These are phyloP conservation scores for Populus davidiana DNA, from an alignment of 345 rosid species.

Conservation along the genomic window DNA sequence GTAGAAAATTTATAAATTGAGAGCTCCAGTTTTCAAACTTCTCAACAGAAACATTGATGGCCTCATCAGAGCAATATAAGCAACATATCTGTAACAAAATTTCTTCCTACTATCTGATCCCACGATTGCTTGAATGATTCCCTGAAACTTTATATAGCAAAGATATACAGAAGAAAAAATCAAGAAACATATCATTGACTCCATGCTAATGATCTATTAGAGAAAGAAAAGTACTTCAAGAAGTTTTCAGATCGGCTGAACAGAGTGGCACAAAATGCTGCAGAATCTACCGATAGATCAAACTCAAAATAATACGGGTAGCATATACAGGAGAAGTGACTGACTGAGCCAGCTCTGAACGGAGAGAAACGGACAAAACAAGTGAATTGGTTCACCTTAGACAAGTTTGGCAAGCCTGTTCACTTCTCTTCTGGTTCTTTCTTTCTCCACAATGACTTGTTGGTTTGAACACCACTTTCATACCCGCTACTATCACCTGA, in stretches of 20 bases:
- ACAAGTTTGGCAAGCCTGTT: conserved; percentile 17
- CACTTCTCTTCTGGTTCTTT: conserved; percentile 44
- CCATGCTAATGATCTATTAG: background rate
- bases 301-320: background rate
- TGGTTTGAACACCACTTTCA: conserved; percentile 51
- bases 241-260: too few species aligned
- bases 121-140: background rate
- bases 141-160: background rate
- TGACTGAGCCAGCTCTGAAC: background rate
- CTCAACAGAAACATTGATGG: background rate
- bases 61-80: background rate
- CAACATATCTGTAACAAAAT: background rate
- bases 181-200: background rate
- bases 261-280: conserved; percentile 1
- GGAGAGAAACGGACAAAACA: conserved; percentile 1
- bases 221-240: background rate
- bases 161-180: background rate
- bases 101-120: background rate
- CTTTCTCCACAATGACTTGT: conserved; percentile 39
- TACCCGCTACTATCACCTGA: conserved; percentile 78
- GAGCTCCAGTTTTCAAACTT: background rate
- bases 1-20: background rate
- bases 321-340: conserved; percentile 9
- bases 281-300: conserved; percentile 12
- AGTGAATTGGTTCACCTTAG: conserved; percentile 11